Conservation (phyloP, 2,329 filamentous ascomycete species). For the Diaporthe ampelina region DNA sequence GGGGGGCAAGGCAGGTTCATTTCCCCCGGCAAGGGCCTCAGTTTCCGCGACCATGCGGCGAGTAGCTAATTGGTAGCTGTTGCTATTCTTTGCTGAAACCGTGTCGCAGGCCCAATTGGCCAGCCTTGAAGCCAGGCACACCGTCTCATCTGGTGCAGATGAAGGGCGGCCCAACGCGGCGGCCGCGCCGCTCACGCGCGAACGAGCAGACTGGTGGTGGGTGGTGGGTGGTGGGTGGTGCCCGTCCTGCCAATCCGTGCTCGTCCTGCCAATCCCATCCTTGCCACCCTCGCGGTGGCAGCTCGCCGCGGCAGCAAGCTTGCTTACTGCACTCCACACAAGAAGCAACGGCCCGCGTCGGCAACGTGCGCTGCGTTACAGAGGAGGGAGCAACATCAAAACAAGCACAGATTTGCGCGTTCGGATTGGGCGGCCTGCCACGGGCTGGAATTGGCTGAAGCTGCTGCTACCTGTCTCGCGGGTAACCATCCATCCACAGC, state of each 20-base stretch:
- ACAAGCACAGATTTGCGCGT: conserved; percentile 22
- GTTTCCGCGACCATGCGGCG: conserved; percentile 34
- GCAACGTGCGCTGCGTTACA: conserved; percentile 35
- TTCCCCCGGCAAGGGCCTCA: conserved; percentile 29
- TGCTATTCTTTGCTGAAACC: conserved; percentile 50
- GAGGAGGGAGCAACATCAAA: conserved; percentile 25
- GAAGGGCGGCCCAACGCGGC: conserved; percentile 37
- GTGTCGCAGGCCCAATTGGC: conserved; percentile 39
- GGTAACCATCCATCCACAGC: conserved; percentile 32
- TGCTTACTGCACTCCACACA: conserved; percentile 30
- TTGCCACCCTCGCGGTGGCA: conserved; percentile 30
- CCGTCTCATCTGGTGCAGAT: conserved; percentile 33
- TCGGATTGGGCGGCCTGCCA: conserved; percentile 32
- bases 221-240: conserved; percentile 12
- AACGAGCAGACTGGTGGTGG: conserved; percentile 1
- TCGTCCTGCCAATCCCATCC: conserved; percentile 10
- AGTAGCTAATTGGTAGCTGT: conserved; percentile 35
- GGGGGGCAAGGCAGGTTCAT: conserved; percentile 20
- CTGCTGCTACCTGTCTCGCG: conserved; percentile 31
- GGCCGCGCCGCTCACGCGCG: conserved; percentile 39
- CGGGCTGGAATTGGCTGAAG: conserved; percentile 22
- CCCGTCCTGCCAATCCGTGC: background rate
- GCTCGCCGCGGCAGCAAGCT: conserved; percentile 23
- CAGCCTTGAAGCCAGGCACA: conserved; percentile 35
- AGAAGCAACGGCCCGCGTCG: conserved; percentile 40